phyloP scores from a whole-genome alignment of 1,139 yeast species.

The Candida glucosophila region DNA sequence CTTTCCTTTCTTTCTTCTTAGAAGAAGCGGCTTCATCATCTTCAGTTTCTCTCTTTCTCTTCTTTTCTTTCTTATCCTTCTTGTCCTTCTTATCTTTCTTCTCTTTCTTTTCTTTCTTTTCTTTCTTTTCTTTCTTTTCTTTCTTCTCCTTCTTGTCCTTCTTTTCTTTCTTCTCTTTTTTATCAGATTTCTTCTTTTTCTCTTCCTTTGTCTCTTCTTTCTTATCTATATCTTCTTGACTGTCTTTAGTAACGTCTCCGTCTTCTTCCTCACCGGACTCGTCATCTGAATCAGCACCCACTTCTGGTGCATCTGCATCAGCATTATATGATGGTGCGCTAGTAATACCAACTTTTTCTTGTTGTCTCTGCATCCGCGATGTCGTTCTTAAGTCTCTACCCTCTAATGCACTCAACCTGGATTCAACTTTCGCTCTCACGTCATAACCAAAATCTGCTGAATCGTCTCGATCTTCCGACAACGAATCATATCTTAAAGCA shows the following conservation, averaged over 20 bases:
- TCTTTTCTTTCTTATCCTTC: constrained; percentile 34
- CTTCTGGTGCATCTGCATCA: constrained; percentile 69
- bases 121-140: constrained; percentile 38
- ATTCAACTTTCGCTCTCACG: constrained; percentile 89
- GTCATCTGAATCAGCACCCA: constrained; percentile 38
- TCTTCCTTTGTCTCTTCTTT: constrained; percentile 59
- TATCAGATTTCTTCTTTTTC: constrained; percentile 25
- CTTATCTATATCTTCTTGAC: constrained; percentile 16
- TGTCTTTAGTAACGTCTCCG: constrained; percentile 31
- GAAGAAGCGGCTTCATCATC: no score
- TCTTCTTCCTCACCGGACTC: constrained; percentile 41
- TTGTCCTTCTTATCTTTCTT: constrained; percentile 19
- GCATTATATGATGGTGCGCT: constrained; percentile 88
- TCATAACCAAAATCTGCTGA: constrained; percentile 89
- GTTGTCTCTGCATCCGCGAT: constrained; percentile 64
- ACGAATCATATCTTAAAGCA: constrained; percentile 91
- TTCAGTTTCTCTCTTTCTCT: constrained; percentile 36
- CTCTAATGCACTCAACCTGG: constrained; percentile 89
- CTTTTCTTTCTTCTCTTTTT: constrained; percentile 19
- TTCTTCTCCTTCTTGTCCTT: constrained; percentile 26
- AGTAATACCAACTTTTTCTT: constrained; percentile 74
- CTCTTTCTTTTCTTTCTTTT: constrained; percentile 35
- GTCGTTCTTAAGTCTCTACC: constrained; percentile 89
- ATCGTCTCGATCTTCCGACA: constrained; percentile 95
- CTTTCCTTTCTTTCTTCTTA: constrained; percentile 34